These are phyloP conservation scores for Marasmius oreades DNA, from an alignment of 1,284 basidiomycete genomes.

Conservation along the genomic window DNA sequence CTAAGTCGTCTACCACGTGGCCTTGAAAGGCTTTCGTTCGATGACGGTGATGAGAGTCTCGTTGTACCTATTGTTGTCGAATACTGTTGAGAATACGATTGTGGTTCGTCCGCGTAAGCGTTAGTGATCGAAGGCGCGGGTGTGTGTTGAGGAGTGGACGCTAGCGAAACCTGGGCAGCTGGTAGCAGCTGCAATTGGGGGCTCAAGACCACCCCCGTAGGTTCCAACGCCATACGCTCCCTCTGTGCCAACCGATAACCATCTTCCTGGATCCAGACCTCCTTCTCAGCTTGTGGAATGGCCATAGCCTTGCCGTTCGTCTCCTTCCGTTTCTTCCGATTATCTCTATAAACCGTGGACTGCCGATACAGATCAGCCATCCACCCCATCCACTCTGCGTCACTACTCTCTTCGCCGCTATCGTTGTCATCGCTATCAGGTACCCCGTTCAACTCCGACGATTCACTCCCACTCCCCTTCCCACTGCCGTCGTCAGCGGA, in stretches of 20 bases:
- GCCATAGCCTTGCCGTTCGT: conserved; percentile 2
- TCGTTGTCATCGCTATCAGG: conserved; percentile 21
- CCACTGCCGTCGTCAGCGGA: background rate
- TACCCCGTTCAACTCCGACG: conserved; percentile 7
- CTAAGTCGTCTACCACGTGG: conserved; percentile 4
- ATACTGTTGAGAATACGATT: conserved; percentile 17
- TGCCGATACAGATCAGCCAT: conserved; percentile 47
- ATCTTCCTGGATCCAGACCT: background rate
- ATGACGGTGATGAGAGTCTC: conserved; percentile 11
- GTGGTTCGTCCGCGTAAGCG: conserved; percentile 27
- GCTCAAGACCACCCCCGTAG: conserved; percentile 21
- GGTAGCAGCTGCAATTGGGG: background rate
- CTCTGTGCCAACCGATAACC: conserved; percentile 6
- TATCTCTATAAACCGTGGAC: conserved; percentile 15
- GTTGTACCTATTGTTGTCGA: background rate
- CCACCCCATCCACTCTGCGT: conserved; percentile 62
- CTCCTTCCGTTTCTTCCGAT: conserved; percentile 3
- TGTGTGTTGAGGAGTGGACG: background rate
- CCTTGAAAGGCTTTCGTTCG: conserved; percentile 11
- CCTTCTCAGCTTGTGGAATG: background rate
- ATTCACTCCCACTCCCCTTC: background rate
- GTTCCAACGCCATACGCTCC: conserved; percentile 23
- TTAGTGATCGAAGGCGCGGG: conserved; percentile 20
- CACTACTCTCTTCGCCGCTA: conserved; percentile 39
- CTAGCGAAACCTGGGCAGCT: conserved; percentile 1